Evolutionary conservation across 2,329 filamentous ascomycete species (phyloP).

Genomic region (Venturia oleaginea): DNA sequence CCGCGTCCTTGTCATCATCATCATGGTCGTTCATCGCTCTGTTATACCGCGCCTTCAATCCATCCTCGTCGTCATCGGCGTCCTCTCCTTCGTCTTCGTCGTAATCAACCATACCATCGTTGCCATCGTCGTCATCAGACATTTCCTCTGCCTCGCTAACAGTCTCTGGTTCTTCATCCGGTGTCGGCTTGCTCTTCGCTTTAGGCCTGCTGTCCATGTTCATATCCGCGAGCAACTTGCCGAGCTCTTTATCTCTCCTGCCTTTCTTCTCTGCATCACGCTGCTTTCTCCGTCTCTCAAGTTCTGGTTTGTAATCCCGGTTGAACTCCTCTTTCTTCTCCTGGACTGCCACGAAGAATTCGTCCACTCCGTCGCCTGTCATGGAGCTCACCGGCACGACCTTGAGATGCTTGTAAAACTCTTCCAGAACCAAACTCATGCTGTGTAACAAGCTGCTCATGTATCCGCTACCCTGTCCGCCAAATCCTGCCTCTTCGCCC

Average conservation of each 20-base stretch:
- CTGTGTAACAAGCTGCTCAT: slow-evolving; percentile 94
- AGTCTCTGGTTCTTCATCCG: slow-evolving; percentile 39
- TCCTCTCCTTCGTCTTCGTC: slow-evolving; percentile 49
- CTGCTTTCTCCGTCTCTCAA: slow-evolving; percentile 68
- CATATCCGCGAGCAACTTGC: slow-evolving; percentile 94
- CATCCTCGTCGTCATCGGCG: slow-evolving; percentile 46
- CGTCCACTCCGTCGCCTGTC: slow-evolving; percentile 82
- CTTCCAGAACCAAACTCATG: slow-evolving; percentile 95
- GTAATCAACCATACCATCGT: slow-evolving; percentile 37
- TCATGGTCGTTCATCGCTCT: slow-evolving; percentile 53
- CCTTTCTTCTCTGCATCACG: slow-evolving; percentile 66
- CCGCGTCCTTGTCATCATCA: background rate
- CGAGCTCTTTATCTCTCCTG: slow-evolving; percentile 69
- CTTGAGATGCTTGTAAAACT: slow-evolving; percentile 90
- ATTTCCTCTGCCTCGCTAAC: slow-evolving; percentile 45
- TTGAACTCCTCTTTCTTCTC: slow-evolving; percentile 84
- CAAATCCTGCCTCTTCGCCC: slow-evolving; percentile 45
- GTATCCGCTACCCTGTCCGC: slow-evolving; percentile 72
- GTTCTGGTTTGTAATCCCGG: slow-evolving; percentile 82
- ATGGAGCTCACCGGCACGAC: slow-evolving; percentile 91
- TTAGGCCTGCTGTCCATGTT: slow-evolving; percentile 40
- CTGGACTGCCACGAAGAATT: slow-evolving; percentile 85
- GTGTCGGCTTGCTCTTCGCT: slow-evolving; percentile 24
- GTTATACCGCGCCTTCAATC: slow-evolving; percentile 67
- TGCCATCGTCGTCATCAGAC: slow-evolving; percentile 35